phyloP scores from a whole-genome alignment of 1,284 basidiomycete species.

The Prillingera fragicola region DNA sequence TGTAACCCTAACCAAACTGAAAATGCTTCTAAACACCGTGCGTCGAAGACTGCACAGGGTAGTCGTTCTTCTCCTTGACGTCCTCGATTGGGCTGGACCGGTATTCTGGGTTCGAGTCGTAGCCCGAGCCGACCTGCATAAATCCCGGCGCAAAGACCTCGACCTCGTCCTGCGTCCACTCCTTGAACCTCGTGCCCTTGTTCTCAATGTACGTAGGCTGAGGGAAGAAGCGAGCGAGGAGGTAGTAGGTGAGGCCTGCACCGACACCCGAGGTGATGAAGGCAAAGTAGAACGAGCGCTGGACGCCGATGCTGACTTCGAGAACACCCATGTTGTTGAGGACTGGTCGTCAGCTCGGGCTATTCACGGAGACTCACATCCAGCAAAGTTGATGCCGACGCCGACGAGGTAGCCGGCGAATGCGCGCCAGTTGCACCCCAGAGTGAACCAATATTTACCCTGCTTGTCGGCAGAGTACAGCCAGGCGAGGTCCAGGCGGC shows the following conservation, averaged over 20 bases:
- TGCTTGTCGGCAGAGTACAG: conserved; percentile 58
- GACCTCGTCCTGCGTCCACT: conserved; percentile 29
- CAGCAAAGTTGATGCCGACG: conserved; percentile 28
- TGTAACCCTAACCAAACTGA: too few species aligned
- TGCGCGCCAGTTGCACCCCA: conserved; percentile 60
- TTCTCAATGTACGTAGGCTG: conserved; percentile 24
- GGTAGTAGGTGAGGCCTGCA: conserved; percentile 27
- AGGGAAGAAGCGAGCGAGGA: conserved; percentile 26
- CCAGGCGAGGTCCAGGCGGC: conserved; percentile 63
- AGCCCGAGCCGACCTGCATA: too few species aligned
- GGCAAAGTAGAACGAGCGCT: conserved; percentile 30
- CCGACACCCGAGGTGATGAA: conserved; percentile 32
- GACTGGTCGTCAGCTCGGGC: conserved; percentile 8
- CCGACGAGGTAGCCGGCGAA: conserved; percentile 24
- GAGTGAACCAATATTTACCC: conserved; percentile 53
- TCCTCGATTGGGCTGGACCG: too few species aligned
- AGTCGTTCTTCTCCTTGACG: too few species aligned
- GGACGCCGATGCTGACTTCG: conserved; percentile 11
- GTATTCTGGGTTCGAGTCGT: too few species aligned
- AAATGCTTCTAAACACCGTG: too few species aligned
- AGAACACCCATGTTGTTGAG: conserved; percentile 27
- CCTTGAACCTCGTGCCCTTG: conserved; percentile 21
- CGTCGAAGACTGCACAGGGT: too few species aligned
- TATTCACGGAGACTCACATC: conserved; percentile 15
- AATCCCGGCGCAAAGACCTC: conserved; percentile 22